A percentile compares a stretch with the other conserved stretches of the same genome.
Conservation (phyloP, 2,329 filamentous ascomycete genomes). For the Paecilomyces formosus region DNA sequence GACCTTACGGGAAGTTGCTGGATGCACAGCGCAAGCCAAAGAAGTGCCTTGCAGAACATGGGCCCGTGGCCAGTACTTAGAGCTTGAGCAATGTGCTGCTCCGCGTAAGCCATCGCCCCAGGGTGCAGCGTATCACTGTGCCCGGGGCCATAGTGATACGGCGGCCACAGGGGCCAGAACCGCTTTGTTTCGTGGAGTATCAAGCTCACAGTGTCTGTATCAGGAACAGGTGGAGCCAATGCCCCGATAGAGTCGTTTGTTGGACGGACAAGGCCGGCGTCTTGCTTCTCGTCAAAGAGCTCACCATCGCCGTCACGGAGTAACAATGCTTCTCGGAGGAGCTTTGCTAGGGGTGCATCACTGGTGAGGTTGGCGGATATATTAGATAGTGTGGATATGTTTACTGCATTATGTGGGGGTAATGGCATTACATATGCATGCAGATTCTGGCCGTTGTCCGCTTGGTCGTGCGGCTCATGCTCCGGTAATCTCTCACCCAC, state of each 20-base stretch:
- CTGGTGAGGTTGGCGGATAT: no score
- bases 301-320: no score
- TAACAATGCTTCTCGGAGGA: no score
- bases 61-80: neutral
- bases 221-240: neutral
- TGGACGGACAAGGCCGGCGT: no score
- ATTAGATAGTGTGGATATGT: no score
- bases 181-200: neutral
- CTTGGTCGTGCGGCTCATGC: no score
- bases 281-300: no score
- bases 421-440: no score
- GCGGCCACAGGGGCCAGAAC: neutral
- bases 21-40: constrained; percentile 1
- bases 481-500: no score
- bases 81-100: neutral
- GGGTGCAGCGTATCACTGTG: neutral
- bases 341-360: no score
- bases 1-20: neutral
- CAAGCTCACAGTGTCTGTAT: neutral
- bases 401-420: no score
- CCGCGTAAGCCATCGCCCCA: neutral
- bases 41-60: neutral
- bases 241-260: neutral
- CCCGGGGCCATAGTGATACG: neutral
- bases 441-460: no score